A percentile compares a stretch with the other conserved stretches of the same genome.
These are phyloP conservation scores for Cardamine resedifolia DNA, from an alignment of 345 rosid species.

Conservation along the genomic window DNA sequence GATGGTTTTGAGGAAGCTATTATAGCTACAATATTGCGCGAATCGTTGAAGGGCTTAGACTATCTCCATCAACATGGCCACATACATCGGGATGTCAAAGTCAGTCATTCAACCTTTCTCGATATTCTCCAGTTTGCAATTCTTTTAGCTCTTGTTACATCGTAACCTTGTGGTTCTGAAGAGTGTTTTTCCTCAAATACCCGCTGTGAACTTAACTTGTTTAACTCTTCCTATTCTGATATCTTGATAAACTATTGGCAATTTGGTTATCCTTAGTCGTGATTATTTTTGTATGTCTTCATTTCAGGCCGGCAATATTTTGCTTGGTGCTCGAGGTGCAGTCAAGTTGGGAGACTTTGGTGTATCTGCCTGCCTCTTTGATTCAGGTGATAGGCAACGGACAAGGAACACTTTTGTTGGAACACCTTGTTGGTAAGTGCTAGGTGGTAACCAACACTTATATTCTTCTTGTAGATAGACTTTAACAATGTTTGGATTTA, in stretches of 20 bases:
- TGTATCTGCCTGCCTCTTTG: conserved; percentile 96
- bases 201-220: not conserved
- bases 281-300: conserved; percentile 23
- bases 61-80: conserved; percentile 99
- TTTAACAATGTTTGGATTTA: not conserved
- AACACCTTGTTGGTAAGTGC: conserved; percentile 92
- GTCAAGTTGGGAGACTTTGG: conserved; percentile 96
- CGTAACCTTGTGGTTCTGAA: not conserved
- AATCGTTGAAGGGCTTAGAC: conserved; percentile 84
- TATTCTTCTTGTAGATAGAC: conserved; percentile 1
- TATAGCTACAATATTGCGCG: conserved; percentile 86
- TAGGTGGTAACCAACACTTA: not conserved
- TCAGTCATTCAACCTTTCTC: conserved; percentile 36
- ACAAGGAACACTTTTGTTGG: conserved; percentile 98
- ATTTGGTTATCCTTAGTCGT: not conserved
- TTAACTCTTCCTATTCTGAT: not conserved
- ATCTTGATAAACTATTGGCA: not conserved
- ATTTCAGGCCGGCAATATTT: conserved; percentile 85
- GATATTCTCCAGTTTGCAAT: not conserved
- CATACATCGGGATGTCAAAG: conserved; percentile 97
- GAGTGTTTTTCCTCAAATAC: not conserved
- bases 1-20: conserved; percentile 94
- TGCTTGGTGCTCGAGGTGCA: conserved; percentile 76
- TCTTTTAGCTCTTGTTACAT: not conserved
- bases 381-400: conserved; percentile 98